These are phyloP conservation scores for Pythium pectinolyticum DNA, from an alignment of 352 stramenopile genomes.

Conservation along the genomic window DNA sequence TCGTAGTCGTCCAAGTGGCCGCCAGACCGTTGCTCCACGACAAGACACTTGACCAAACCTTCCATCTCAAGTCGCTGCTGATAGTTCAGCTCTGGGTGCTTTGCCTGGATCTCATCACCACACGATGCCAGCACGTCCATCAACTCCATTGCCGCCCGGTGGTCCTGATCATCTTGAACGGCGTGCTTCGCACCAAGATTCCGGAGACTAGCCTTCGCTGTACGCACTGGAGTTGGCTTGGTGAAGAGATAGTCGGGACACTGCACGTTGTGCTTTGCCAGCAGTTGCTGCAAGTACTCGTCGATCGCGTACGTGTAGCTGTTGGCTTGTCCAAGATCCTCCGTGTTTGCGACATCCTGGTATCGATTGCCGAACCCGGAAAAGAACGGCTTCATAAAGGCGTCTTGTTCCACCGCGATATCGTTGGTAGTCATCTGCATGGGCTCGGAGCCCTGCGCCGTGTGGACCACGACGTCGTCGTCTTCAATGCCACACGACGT, in stretches of 20 bases:
- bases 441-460: slow-evolving; percentile 11
- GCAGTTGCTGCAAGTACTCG: slow-evolving; percentile 13
- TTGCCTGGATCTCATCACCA: slow-evolving; percentile 1
- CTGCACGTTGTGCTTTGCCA: slow-evolving; percentile 17
- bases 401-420: slow-evolving; percentile 4
- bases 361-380: slow-evolving; percentile 23
- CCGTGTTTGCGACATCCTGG: slow-evolving; percentile 12
- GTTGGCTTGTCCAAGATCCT: slow-evolving; percentile 18
- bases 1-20: slow-evolving; percentile 15
- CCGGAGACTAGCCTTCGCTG: no score
- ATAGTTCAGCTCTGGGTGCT: slow-evolving; percentile 10
- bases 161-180: neutral
- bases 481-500: slow-evolving; percentile 16
- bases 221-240: neutral
- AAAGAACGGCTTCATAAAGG: slow-evolving; percentile 29
- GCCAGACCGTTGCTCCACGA: slow-evolving; percentile 10
- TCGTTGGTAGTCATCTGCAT: slow-evolving; percentile 18
- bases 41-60: slow-evolving; percentile 22
- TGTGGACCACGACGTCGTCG: slow-evolving; percentile 4
- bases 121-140: slow-evolving; percentile 8
- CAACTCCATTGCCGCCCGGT: neutral
- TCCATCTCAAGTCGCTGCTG: slow-evolving; percentile 11
- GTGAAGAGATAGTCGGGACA: slow-evolving; percentile 23
- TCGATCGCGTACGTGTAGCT: slow-evolving; percentile 33
- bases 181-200: no score